Base-by-base conservation (phyloP, 352 stramenopile species). In the Phytophthora sp. region DNA sequence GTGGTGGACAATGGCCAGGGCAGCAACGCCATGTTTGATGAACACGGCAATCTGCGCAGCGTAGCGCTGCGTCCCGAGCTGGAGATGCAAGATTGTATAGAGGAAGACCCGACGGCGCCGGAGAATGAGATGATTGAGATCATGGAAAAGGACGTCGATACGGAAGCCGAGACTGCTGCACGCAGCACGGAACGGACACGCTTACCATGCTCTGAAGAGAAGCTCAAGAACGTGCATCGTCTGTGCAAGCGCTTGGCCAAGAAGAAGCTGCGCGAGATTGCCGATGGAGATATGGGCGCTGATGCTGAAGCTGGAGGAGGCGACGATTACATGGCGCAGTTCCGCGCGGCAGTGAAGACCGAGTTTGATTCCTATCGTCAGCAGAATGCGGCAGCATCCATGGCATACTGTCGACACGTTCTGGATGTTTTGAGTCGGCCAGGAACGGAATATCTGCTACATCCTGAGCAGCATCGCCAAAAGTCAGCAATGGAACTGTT, bases 311-410 rank as follows among this genome's bases (percentile, higher is more conserved):
- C 66, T 46, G 70, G 61, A 8, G 66, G 61, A 44, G 60, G 61
- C 26, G 73, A 87, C 30, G 71, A 90, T 71, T 92, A 91, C 30
- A 60, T 93, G 57, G 78, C 79, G 21, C 76, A 74, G 36, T 95
- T 95, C 56, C 84, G 84, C 1, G 38, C 67, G 7, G 60, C 80
- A 1, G 74, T 91, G 8, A 59, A 58, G 21, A 59, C 63, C 1
- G 63, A 83, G 24, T 82, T 88, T 2, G 78, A 84, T 33, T 64
- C 76, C 16, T 93, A 82, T 61, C 72, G 76, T 36, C 84, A 93
- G 62, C 81, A 93, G 38, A 95, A 95, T 59, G 84, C 84, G 8
- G 84, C 80, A 4, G 88, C 86, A 16, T 95, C 88, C 4, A 95
- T 95, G 88, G 57, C 82, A 0, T 95, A 94, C 59, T 95, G 88